Base-by-base conservation (phyloP, 129 eudicot species). In the Artemisia tridentata region DNA sequence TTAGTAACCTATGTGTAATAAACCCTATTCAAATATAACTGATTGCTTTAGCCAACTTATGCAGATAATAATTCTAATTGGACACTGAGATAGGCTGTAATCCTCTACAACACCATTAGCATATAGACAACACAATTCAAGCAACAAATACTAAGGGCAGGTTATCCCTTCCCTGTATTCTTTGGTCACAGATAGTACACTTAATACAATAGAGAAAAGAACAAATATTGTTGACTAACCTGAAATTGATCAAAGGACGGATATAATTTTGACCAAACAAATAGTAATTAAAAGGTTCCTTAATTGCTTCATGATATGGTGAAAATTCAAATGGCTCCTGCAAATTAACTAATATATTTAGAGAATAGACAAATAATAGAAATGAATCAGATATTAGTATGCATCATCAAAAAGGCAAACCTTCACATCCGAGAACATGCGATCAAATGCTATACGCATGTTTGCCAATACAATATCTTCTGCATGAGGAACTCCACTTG, bases 311-410 rank as follows among this genome's bases (percentile, higher is more conserved):
- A 65, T 95, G 99, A 84, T 95, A 75, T 48, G 99, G 91, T 41
- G 97, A 77, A 86, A 95, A 95, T 56, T 75, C 86, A 80, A 72
- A 95, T 11, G 97, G 96, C 45, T 95, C 99, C 99, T 95, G 95
- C 67, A 82, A 87, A 62, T 17, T 45, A 54, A 76, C 19, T 48
- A 41, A 63, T 71, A 73, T 43, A n/a, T 61, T 73, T 20, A 52
- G 58, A 49, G 20, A 68, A 43, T 51, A 65, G 38, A 59, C 68
- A 61, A 49, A 62, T 29, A 58, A 50, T 56, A 20, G 29, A 71
- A 45, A 73, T 23, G 29, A 38, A 23, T 49, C n/a, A n/a, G 38
- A 38, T 20, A 52, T 8, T 23, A 56, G 60, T 51, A 54, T 27
- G 65, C 48, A 71, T 52, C 51, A 27, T 21, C 13, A 1, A 29